phyloP scores from a whole-genome alignment of 1,284 basidiomycete genomes.

The Mycena sp. region DNA sequence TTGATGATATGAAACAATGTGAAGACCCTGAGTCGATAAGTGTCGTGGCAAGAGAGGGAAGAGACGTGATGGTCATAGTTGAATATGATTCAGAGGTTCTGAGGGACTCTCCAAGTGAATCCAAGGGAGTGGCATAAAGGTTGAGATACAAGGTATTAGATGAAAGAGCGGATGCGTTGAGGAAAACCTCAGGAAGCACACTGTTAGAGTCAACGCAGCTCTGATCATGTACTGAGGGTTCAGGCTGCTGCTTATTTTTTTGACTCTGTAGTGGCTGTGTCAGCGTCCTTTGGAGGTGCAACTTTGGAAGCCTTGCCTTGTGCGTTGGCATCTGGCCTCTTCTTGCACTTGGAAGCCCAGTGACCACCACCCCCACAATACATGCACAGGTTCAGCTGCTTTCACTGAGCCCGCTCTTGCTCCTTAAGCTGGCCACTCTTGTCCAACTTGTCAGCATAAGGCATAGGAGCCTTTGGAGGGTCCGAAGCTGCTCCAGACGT shows the following conservation, averaged over 20 bases:
- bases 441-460: constrained; percentile 2
- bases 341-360: constrained; percentile 19
- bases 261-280: too few species aligned
- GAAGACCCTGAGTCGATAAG: constrained; percentile 7
- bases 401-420: constrained; percentile 11
- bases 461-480: too few species aligned
- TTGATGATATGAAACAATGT: neutral
- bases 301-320: too few species aligned
- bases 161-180: too few species aligned
- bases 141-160: too few species aligned
- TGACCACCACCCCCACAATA: constrained; percentile 28
- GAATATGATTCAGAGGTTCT: neutral
- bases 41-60: neutral
- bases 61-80: neutral
- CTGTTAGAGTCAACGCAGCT: too few species aligned
- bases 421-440: neutral
- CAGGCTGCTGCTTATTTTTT: too few species aligned
- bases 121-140: too few species aligned
- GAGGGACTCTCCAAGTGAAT: neutral
- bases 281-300: too few species aligned
- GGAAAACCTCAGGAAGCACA: too few species aligned
- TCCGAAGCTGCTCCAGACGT: too few species aligned
- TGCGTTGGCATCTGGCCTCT: neutral
- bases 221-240: too few species aligned
- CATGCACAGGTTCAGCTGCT: constrained; percentile 30